These are phyloP conservation scores for Dendrostoma leiphaemia DNA, from an alignment of 2,329 filamentous ascomycete species.

Conservation along the genomic window DNA sequence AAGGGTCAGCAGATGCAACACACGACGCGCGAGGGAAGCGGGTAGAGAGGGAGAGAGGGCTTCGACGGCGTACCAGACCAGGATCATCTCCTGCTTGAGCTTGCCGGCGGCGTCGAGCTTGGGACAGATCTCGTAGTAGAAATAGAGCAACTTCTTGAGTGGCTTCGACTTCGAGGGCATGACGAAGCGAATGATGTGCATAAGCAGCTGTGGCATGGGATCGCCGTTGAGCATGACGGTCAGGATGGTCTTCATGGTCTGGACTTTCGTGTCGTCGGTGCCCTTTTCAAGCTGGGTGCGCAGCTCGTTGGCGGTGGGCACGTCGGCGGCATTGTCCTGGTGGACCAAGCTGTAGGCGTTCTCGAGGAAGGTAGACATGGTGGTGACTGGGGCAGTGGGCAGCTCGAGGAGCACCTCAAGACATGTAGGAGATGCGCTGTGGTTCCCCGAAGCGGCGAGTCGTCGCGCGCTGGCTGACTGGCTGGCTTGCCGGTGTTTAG, in stretches of 20 bases:
- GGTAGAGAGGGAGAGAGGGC: neutral
- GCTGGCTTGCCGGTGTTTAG: too few species aligned
- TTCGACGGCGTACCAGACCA: constrained; percentile 73
- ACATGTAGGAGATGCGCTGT: constrained; percentile 1
- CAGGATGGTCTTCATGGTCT: constrained; percentile 94
- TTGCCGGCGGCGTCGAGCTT: constrained; percentile 91
- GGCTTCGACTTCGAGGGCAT: constrained; percentile 98
- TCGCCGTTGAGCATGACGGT: constrained; percentile 98
- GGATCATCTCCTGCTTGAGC: constrained; percentile 98
- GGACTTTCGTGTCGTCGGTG: constrained; percentile 86
- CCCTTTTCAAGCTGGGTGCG: constrained; percentile 93
- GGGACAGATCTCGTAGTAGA: constrained; percentile 98
- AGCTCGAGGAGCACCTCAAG: constrained; percentile 15
- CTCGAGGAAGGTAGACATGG: constrained; percentile 93
- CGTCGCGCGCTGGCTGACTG: neutral
- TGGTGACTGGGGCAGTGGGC: constrained; percentile 37
- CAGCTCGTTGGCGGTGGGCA: constrained; percentile 86
- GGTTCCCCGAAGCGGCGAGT: too few species aligned
- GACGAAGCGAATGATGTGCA: constrained; percentile 99
- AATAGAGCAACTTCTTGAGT: constrained; percentile 96
- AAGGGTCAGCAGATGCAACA: constrained; percentile 25
- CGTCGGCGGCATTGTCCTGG: constrained; percentile 93
- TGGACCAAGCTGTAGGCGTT: constrained; percentile 95
- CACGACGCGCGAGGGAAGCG: neutral
- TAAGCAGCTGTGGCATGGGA: constrained; percentile 89